Base-by-base conservation (phyloP, 805 yeast species). In the Teunomyces tritomae region DNA sequence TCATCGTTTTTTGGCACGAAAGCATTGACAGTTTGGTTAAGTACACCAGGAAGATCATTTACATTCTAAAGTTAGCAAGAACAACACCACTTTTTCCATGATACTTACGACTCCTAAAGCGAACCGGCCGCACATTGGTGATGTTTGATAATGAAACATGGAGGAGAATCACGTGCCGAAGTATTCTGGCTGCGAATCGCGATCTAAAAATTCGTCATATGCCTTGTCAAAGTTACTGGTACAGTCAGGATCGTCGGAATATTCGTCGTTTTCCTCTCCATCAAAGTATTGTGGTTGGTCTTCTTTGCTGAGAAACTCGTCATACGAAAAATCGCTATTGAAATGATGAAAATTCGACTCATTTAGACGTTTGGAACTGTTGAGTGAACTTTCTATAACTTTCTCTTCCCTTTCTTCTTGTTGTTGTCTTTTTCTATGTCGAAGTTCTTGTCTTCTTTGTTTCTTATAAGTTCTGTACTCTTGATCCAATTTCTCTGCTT, bases 121-220 rank as follows among this genome's bases (percentile, higher is more conserved):
- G 55, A 73, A 83, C 43, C 88, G 61, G 14, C 88, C 88, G 64
- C 88, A 83, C 88, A 83, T 82, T n/a, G n/a, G 16, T 34, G 36
- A 8, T 10, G 4, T 6, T 17, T 7, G 27, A 8, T 7, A 13
- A 14, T 16, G 17, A 24, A 17, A 8, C 13, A 2, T 36, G 40
- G 28, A 2, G 11, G 46, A 16, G 17, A 16, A 20, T 20, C 24
- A 20, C 24, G 24, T 20, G 24, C 24, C 56, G 39, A 47, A 56
- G 44, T 61, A 62, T 5, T 54, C 57, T 1, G 63, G 62, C 43
- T 63, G 67, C 9, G 53, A 52, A 11, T 59, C 65, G 8, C 39
- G 49, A 26, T 51, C 57, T 29, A 64, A 49, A 47, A 65, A 62
- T 50, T 69, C 73, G 46, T 69, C 74, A 49, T 68, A 70, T 4